Evolutionary conservation across 139 green algal species (phyloP).

Genomic region (Chlorella vulgaris): DNA sequence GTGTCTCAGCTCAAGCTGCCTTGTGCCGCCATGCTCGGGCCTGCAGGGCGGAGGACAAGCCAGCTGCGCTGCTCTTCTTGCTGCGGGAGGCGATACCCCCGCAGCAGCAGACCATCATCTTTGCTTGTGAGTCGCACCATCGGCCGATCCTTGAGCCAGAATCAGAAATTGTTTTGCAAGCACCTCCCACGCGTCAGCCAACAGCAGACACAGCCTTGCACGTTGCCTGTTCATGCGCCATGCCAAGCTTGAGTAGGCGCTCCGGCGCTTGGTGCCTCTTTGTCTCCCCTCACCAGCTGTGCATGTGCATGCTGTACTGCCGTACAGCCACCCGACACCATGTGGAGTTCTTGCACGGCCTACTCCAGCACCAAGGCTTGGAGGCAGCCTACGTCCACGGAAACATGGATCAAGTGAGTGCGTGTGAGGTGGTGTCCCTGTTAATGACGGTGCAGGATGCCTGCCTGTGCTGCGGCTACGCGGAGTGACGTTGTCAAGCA

Average conservation of each 20-base stretch:
- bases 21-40: too few relatives aligned
- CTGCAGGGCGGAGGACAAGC: slow-evolving; percentile 89
- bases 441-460: background rate
- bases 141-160: too few relatives aligned
- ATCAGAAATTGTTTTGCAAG: too few relatives aligned
- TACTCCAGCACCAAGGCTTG: slow-evolving; percentile 80
- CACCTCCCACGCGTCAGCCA: too few relatives aligned
- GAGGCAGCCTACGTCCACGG: slow-evolving; percentile 83
- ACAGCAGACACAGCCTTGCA: too few relatives aligned
- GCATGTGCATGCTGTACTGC: too few relatives aligned
- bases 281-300: background rate
- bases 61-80: slow-evolving; percentile 89
- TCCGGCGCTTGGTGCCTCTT: background rate
- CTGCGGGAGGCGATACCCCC: slow-evolving; percentile 76
- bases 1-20: too few relatives aligned
- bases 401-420: slow-evolving; percentile 87
- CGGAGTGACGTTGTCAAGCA: too few relatives aligned
- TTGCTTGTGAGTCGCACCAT: slow-evolving; percentile 52
- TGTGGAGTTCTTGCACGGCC: slow-evolving; percentile 87
- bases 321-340: slow-evolving; percentile 87
- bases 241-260: too few relatives aligned
- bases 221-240: too few relatives aligned
- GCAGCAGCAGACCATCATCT: slow-evolving; percentile 85
- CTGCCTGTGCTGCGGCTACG: background rate
- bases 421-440: background rate